Evolutionary conservation across 768 basidiomycete genomes (phyloP), one percentile per base, ranked within the genome.

Genomic region (Suillus occidentalis): DNA sequence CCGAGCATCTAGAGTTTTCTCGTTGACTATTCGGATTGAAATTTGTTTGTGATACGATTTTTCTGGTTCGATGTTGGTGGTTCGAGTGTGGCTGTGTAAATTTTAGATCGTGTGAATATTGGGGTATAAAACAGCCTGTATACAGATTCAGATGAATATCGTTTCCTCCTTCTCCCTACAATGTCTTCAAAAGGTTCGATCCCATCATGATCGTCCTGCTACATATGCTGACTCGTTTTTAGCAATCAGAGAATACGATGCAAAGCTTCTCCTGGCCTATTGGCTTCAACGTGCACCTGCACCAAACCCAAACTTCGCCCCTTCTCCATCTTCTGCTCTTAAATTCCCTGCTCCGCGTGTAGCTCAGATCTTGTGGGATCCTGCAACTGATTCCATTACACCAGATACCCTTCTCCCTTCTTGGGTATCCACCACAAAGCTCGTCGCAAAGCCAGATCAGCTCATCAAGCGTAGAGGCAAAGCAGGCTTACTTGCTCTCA

Each of bases 391-490:
- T 60, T 71, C 84, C 3, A 81, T 88, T 78, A 87, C 87, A 0
- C 79, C 86, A 42, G 87, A 88, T 63, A 81, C 74, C 45, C 78
- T 82, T 66, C 79, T 95, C 37, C 92, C 92, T 18, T 78, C 83
- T 71, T 95, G 93, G 94, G 90, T 95, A 42, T 89, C 87, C 81
- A 87, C 83, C 69, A 87, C 76, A 70, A 93, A 94, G 83, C 92
- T 97, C 77, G 95, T 97, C 72, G 95, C 89, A 20, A 97, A 97
- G 82, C 95, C 95, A 31, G 95, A 97, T 82, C 95, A 97, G 82
- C 90, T 99, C 79, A 99, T 99, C 88, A 99, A 99, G 84, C 92
- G 97, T 69, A 92, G 97, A 67, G 97, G 97, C 73, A 99, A 99
- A 86, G 95, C 95, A 25, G 97, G 97, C 69, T 86, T 99, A 16